Conservation (phyloP, 2,329 filamentous ascomycete species). For the Penicillium frequentans region DNA sequence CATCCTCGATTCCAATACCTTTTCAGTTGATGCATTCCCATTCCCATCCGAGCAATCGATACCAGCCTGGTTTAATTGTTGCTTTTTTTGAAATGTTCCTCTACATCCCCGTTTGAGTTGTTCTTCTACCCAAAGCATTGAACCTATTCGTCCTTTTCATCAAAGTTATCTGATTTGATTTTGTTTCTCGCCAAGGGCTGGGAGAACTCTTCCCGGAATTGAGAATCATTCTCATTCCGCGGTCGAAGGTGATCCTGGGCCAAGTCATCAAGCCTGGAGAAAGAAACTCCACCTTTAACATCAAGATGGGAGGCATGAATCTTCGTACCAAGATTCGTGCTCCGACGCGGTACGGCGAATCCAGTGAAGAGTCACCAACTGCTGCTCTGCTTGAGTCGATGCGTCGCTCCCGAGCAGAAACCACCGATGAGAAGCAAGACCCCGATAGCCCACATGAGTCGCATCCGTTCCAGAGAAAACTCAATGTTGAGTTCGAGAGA, state of each 20-base stretch:
- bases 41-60: not conserved
- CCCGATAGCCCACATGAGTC: not conserved
- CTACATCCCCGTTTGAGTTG: not conserved
- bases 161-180: not conserved
- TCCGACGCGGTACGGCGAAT: conserved; percentile 32
- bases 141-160: not conserved
- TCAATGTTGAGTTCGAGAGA: not conserved
- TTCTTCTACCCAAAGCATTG: not conserved
- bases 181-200: not conserved
- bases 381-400: conserved; percentile 3
- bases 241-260: not conserved
- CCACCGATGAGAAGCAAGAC: not conserved
- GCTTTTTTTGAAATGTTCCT: not conserved
- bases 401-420: not conserved
- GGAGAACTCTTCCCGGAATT: not conserved
- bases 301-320: conserved; percentile 27
- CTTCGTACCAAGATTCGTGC: conserved; percentile 32
- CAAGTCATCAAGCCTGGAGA: not conserved
- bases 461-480: not conserved
- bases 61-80: not conserved
- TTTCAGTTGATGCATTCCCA: not conserved
- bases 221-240: not conserved
- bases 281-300: not conserved
- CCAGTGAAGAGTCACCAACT: conserved; percentile 13
- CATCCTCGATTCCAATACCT: not conserved